These are phyloP conservation scores for Sicyos baderoa DNA, from an alignment of 306 rosid species.

Conservation along the genomic window DNA sequence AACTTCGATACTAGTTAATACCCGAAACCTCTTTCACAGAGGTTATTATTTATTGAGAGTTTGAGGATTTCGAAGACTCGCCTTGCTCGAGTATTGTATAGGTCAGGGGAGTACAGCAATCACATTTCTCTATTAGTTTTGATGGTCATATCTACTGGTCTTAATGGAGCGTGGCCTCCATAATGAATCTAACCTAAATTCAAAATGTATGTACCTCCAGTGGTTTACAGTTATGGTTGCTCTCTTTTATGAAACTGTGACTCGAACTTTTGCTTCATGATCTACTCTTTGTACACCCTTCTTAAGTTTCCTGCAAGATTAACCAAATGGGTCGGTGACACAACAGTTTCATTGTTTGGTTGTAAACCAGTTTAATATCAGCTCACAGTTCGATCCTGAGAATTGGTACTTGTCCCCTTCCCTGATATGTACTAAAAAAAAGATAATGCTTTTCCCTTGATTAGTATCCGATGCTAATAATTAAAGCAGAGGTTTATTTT, in stretches of 20 bases:
- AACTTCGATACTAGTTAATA: too few relatives aligned
- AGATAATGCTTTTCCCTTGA: background rate
- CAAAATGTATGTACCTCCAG: background rate
- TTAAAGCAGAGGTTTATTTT: background rate
- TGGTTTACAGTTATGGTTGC: background rate
- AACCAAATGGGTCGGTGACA: too few relatives aligned
- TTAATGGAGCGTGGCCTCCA: background rate
- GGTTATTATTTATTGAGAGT: background rate
- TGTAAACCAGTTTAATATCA: too few relatives aligned
- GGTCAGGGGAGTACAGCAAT: background rate
- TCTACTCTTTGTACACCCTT: background rate
- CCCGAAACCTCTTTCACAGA: background rate
- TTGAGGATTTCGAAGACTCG: background rate
- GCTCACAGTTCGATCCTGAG: too few relatives aligned
- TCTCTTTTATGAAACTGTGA: background rate
- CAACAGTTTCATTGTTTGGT: too few relatives aligned
- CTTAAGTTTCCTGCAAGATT: too few relatives aligned
- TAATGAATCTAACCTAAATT: background rate
- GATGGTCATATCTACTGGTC: background rate
- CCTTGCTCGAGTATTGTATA: background rate
- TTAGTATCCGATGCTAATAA: background rate
- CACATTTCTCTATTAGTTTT: background rate
- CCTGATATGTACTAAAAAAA: too few relatives aligned
- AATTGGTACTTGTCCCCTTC: too few relatives aligned
- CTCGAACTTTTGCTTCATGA: background rate